These are phyloP conservation scores for Hippophae gyantsensis DNA, from an alignment of 306 rosid genomes.

Conservation along the genomic window DNA sequence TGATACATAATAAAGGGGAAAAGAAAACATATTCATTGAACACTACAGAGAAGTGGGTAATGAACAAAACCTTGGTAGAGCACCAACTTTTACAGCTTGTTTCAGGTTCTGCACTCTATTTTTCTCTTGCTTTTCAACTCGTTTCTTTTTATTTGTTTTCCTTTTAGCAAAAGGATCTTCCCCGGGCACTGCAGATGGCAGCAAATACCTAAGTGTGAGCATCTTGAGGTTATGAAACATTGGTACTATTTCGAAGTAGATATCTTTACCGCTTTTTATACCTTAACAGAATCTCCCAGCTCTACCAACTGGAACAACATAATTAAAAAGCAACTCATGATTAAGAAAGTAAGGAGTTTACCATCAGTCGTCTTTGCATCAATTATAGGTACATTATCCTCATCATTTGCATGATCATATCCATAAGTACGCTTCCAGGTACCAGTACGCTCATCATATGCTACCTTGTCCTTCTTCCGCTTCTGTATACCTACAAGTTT, in stretches of 20 bases:
- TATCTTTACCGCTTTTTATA: not conserved
- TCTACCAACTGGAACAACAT: not conserved
- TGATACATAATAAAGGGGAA: not conserved
- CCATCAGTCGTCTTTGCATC: conserved; percentile 88
- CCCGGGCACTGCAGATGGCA: conserved; percentile 45
- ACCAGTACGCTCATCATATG: conserved; percentile 52
- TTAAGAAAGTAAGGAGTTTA: conserved; percentile 16
- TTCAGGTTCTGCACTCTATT: conserved; percentile 68
- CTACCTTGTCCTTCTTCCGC: conserved; percentile 56
- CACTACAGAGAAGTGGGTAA: conserved; percentile 7
- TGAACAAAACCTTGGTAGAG: conserved; percentile 65
- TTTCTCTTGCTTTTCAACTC: conserved; percentile 69
- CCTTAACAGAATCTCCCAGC: too few relatives aligned
- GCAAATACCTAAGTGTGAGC: not conserved
- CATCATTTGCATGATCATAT: conserved; percentile 86
- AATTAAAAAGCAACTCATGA: not conserved
- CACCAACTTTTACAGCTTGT: conserved; percentile 75
- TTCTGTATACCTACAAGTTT: conserved; percentile 64
- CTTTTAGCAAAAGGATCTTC: conserved; percentile 89
- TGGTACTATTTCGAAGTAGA: too few relatives aligned
- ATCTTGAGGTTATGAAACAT: too few relatives aligned
- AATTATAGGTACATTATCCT: conserved; percentile 67
- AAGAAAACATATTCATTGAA: conserved; percentile 6
- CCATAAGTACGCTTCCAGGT: conserved; percentile 83
- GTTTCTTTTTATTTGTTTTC: conserved; percentile 53